Conservation (phyloP, 176 grass and related monocot genomes). For the Musa itinerans region DNA sequence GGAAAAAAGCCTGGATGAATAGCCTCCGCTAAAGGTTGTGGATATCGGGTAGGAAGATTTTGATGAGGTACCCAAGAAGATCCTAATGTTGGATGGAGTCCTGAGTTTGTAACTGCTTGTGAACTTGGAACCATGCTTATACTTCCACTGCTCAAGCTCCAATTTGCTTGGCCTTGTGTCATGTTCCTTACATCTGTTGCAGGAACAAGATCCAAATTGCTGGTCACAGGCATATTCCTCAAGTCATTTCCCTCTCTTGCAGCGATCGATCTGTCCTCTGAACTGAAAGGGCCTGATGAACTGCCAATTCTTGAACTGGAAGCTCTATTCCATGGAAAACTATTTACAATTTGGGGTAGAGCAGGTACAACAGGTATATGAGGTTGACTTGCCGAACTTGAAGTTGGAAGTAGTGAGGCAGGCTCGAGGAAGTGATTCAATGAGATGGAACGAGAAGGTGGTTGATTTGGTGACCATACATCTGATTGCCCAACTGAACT, state of each 20-base stretch:
- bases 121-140: constrained; percentile 32
- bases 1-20: background rate
- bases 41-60: constrained; percentile 29
- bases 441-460: constrained; percentile 26
- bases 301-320: constrained; percentile 33
- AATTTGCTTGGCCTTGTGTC: constrained; percentile 33
- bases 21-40: constrained; percentile 40
- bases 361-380: constrained; percentile 34
- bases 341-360: constrained; percentile 33
- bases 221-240: constrained; percentile 27
- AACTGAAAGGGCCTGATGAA: constrained; percentile 8
- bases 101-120: constrained; percentile 29
- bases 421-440: constrained; percentile 40
- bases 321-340: constrained; percentile 35
- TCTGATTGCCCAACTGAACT: constrained; percentile 32
- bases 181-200: constrained; percentile 36
- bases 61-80: constrained; percentile 30
- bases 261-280: constrained; percentile 29
- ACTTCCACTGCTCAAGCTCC: constrained; percentile 30
- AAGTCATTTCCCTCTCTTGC: constrained; percentile 23
- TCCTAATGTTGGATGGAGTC: constrained; percentile 30
- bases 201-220: constrained; percentile 30
- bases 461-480: constrained; percentile 34
- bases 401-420: constrained; percentile 26
- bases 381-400: constrained; percentile 39